These are phyloP conservation scores for Boletus tylopilopsis DNA, from an alignment of 768 basidiomycete genomes.

Conservation along the genomic window DNA sequence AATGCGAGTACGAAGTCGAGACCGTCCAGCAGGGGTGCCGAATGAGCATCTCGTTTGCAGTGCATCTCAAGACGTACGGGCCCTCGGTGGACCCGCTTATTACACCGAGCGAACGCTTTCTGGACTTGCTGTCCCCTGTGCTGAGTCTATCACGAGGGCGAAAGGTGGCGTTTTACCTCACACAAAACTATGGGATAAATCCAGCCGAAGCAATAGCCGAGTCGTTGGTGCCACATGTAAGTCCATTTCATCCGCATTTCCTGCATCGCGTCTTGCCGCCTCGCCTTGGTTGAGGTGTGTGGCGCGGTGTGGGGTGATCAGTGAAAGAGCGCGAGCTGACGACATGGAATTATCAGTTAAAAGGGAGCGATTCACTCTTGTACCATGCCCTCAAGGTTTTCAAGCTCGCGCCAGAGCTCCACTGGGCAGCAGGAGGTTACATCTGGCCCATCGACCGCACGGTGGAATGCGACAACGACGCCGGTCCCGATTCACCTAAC, in stretches of 20 bases:
- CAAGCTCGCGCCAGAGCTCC: constrained; percentile 70
- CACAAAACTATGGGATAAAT: constrained; percentile 63
- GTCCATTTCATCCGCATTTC: constrained; percentile 25
- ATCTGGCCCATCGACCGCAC: constrained; percentile 73
- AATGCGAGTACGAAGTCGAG: constrained; percentile 75
- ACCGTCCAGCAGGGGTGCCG: constrained; percentile 66
- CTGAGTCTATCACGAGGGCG: constrained; percentile 69
- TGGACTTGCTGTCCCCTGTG: constrained; percentile 68
- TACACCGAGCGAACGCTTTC: constrained; percentile 67
- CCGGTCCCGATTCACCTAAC: constrained; percentile 23
- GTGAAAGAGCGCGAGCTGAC: constrained; percentile 14
- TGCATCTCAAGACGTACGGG: constrained; percentile 67
- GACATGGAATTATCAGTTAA: constrained; percentile 45
- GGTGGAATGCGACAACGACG: constrained; percentile 57
- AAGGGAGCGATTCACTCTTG: constrained; percentile 70
- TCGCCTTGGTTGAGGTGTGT: constrained; percentile 4
- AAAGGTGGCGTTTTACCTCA: constrained; percentile 69
- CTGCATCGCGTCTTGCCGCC: constrained; percentile 5
- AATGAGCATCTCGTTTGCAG: constrained; percentile 65
- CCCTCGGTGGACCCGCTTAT: constrained; percentile 63
- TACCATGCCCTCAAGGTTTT: constrained; percentile 76
- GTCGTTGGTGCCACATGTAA: constrained; percentile 63
- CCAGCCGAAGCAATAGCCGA: constrained; percentile 70
- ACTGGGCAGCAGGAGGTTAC: constrained; percentile 81
- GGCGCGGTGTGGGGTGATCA: constrained; percentile 5